These are phyloP conservation scores for Vigna mungo DNA, from an alignment of 306 rosid genomes.

Conservation along the genomic window DNA sequence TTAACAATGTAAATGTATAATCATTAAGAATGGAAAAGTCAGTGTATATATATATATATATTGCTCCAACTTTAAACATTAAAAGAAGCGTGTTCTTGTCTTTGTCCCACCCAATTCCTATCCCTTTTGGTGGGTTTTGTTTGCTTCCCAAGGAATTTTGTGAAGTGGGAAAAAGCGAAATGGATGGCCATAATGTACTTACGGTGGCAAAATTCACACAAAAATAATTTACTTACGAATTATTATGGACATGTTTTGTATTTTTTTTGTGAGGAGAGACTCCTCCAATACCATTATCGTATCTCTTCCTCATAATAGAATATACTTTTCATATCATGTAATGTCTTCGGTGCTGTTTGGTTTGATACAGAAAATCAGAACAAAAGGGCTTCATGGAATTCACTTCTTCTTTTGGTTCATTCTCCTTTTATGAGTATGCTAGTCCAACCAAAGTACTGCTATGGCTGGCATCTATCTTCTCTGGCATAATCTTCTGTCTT, in stretches of 20 bases:
- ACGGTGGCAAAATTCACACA: conserved; percentile 10
- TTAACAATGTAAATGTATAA: too few species aligned
- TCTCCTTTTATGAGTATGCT: conserved; percentile 37
- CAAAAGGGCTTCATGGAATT: conserved; percentile 45
- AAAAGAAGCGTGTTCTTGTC: background rate
- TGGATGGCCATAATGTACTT: conserved; percentile 28
- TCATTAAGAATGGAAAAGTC: too few species aligned
- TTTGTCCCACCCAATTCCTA: background rate
- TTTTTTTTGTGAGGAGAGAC: background rate
- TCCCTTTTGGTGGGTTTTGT: conserved; percentile 15
- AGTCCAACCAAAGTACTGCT: conserved; percentile 49
- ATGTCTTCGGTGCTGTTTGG: conserved; percentile 34
- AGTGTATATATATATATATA: too few species aligned
- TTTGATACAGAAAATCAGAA: background rate
- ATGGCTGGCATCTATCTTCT: conserved; percentile 51
- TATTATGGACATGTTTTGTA: conserved; percentile 14
- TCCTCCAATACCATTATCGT: background rate
- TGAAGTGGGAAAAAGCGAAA: conserved; percentile 6
- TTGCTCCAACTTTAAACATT: too few species aligned
- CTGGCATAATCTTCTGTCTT: conserved; percentile 63
- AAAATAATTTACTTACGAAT: background rate
- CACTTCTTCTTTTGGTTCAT: conserved; percentile 33
- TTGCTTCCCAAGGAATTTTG: conserved; percentile 25
- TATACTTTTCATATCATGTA: conserved; percentile 14
- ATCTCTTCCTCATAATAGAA: conserved; percentile 1